These are phyloP conservation scores for Ophiostoma quercus DNA, from an alignment of 2,329 filamentous ascomycete genomes.

Conservation along the genomic window DNA sequence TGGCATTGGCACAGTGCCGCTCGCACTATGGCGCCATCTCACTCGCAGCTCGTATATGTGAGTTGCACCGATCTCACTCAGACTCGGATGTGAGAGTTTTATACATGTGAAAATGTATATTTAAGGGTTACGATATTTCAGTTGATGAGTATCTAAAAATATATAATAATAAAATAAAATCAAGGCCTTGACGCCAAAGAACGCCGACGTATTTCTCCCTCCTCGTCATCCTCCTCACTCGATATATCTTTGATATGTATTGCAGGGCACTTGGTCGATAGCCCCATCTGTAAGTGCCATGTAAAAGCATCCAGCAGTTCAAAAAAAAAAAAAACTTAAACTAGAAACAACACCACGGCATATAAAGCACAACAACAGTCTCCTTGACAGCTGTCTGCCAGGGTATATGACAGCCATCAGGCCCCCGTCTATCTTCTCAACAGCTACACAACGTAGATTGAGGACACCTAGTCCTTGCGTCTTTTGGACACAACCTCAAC, in stretches of 20 bases:
- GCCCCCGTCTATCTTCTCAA: background rate
- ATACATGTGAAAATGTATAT: background rate
- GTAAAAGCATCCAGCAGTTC: too few species aligned
- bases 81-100: background rate
- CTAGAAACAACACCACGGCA: background rate
- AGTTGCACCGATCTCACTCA: background rate
- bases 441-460: background rate
- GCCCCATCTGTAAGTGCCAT: too few species aligned
- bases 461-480: constrained; percentile 23
- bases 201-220: too few species aligned
- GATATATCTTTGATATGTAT: too few species aligned
- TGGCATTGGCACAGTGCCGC: constrained; percentile 3
- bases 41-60: constrained; percentile 4
- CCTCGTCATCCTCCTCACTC: too few species aligned
- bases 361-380: background rate
- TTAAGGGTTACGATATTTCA: background rate
- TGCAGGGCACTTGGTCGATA: too few species aligned
- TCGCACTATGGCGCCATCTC: constrained; percentile 6
- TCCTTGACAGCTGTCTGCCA: background rate
- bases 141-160: too few species aligned
- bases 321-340: background rate
- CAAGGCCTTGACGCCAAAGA: too few species aligned
- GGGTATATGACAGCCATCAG: constrained; percentile 9
- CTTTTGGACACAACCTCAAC: constrained; percentile 28
- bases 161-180: too few species aligned